Conservation (phyloP, 2,329 filamentous ascomycete genomes). For the Beauveria scarabaeidicola region DNA sequence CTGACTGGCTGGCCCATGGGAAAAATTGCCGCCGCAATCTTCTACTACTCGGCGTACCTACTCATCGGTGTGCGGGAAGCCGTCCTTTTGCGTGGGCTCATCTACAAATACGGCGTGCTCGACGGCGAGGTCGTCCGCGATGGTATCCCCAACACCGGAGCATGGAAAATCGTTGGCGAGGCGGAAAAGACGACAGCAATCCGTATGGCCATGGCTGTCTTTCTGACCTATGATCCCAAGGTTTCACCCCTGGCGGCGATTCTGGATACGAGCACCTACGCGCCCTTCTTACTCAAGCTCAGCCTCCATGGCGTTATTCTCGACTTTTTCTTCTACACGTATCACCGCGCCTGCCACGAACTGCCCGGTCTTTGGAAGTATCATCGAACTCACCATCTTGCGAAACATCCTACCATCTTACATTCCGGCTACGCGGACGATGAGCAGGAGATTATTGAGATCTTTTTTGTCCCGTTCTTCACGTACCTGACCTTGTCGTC, state of each 20-base stretch:
- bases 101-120: conserved; percentile 22
- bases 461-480: conserved; percentile 30
- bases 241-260: conserved; percentile 1
- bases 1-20: conserved; percentile 11
- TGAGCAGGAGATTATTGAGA: conserved; percentile 35
- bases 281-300: conserved; percentile 22
- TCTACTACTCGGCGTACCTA: conserved; percentile 25
- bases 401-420: conserved; percentile 32
- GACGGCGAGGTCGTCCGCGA: conserved; percentile 24
- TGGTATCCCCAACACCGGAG: conserved; percentile 24
- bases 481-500: conserved; percentile 27
- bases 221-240: conserved; percentile 17
- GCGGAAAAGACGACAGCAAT: conserved; percentile 16
- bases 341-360: conserved; percentile 35
- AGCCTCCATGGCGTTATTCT: conserved; percentile 27
- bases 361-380: conserved; percentile 26
- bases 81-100: conserved; percentile 21
- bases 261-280: conserved; percentile 15
- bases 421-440: conserved; percentile 32
- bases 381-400: conserved; percentile 36
- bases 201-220: conserved; percentile 17
- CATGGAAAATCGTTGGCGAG: conserved; percentile 18
- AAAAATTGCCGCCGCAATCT: conserved; percentile 5
- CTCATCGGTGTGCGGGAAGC: conserved; percentile 21
- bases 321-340: conserved; percentile 34